Conservation (phyloP, 164 flowering plant species). For the Berberis thunbergii region DNA sequence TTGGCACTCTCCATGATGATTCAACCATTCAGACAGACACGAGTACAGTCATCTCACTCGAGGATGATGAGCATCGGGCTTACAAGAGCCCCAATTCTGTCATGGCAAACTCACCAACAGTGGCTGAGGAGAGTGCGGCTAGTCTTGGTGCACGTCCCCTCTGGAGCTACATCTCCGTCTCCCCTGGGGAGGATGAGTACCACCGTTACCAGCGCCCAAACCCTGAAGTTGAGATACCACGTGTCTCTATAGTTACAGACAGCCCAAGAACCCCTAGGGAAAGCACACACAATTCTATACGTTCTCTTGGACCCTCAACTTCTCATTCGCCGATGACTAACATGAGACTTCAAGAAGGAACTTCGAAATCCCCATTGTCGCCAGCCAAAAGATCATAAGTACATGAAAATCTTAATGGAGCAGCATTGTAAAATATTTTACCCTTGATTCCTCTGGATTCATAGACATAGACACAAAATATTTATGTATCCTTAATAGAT, state of each 20-base stretch:
- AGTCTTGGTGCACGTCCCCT: neutral
- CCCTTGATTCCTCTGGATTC: no score
- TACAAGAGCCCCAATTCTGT: no score
- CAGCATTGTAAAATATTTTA: neutral
- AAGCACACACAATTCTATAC: no score
- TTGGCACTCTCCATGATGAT: slow-evolving; percentile 42
- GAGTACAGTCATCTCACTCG: slow-evolving; percentile 77
- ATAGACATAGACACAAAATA: no score
- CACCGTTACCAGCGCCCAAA: no score
- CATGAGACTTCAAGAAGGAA: neutral
- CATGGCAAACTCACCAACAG: neutral
- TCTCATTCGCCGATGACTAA: neutral
- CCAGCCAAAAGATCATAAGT: neutral
- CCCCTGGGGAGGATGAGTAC: no score
- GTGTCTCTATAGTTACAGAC: no score
- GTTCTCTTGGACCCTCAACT: neutral
- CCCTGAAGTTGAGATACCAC: no score
- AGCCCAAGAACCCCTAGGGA: no score
- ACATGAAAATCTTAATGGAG: neutral
- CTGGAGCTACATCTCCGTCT: neutral
- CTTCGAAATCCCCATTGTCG: neutral
- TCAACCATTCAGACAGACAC: slow-evolving; percentile 71
- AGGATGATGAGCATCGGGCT: slow-evolving; percentile 23
- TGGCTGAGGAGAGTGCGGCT: neutral
- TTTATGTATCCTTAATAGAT: no score